Percentiles rank a stretch among this genome's conserved stretches.
Conservation (phyloP, 2,329 filamentous ascomycete species). For the Emergomyces orientalis region DNA sequence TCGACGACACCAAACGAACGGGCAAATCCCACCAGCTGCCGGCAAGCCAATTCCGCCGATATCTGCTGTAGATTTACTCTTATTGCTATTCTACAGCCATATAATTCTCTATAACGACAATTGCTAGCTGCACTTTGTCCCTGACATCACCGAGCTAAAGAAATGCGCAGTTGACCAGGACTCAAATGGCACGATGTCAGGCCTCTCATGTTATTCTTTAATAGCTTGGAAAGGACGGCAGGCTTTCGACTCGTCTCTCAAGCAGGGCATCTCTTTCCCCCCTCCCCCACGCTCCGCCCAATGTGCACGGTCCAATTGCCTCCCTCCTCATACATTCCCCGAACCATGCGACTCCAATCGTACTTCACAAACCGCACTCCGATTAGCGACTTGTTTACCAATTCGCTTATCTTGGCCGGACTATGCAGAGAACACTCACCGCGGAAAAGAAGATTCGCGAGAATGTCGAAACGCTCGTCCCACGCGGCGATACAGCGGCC, state of each 20-base stretch:
- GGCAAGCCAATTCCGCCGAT: neutral
- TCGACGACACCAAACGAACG: neutral
- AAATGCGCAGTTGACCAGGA: neutral
- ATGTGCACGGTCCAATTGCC: slow-evolving; percentile 24
- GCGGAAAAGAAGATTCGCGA: slow-evolving; percentile 24
- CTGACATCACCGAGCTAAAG: neutral
- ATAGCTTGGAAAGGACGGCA: slow-evolving; percentile 45
- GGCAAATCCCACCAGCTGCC: neutral
- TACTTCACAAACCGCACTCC: slow-evolving; percentile 21
- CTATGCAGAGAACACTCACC: slow-evolving; percentile 43
- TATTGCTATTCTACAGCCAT: neutral
- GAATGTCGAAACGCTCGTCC: slow-evolving; percentile 14
- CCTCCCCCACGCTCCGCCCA: slow-evolving; percentile 19
- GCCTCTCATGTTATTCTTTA: slow-evolving; percentile 55
- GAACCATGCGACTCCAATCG: slow-evolving; percentile 21
- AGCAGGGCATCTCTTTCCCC: slow-evolving; percentile 28
- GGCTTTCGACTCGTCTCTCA: slow-evolving; percentile 41
- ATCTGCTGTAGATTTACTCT: neutral
- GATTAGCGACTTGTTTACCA: slow-evolving; percentile 42
- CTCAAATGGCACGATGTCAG: slow-evolving; percentile 49
- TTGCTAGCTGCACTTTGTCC: neutral
- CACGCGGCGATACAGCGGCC: neutral
- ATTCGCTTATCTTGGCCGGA: slow-evolving; percentile 44
- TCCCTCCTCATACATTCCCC: slow-evolving; percentile 21
- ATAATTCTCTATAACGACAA: neutral